Percentiles rank a stretch among this genome's conserved stretches.
These are phyloP conservation scores for Thermomucor indicae-seudaticae DNA, from an alignment of 371 early-diverging fungal genomes.

Conservation along the genomic window DNA sequence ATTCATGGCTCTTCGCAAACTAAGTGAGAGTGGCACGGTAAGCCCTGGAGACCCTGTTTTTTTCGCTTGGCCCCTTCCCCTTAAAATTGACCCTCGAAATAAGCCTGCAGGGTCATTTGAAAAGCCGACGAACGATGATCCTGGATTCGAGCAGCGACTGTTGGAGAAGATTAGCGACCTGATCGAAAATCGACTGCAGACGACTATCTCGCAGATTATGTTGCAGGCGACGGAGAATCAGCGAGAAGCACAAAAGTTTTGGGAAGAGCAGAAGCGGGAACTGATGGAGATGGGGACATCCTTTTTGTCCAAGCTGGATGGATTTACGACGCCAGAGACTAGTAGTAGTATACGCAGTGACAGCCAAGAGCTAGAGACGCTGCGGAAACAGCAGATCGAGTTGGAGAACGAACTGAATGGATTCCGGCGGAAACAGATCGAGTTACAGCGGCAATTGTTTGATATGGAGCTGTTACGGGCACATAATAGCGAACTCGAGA, in stretches of 20 bases:
- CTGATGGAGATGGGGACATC: conserved; percentile 22
- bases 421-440: conserved; percentile 13
- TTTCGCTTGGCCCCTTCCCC: background rate
- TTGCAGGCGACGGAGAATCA: conserved; percentile 32
- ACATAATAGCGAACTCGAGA: conserved; percentile 12
- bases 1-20: conserved; percentile 40
- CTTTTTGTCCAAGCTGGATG: conserved; percentile 16
- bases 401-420: conserved; percentile 17
- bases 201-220: conserved; percentile 26
- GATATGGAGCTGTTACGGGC: conserved; percentile 19
- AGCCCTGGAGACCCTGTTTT: too few relatives aligned
- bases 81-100: background rate
- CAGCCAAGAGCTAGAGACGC: conserved; percentile 14
- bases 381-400: conserved; percentile 15
- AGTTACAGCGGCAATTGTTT: conserved; percentile 16
- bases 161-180: conserved; percentile 19
- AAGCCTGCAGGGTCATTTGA: background rate
- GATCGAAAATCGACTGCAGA: conserved; percentile 16
- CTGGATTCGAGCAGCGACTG: conserved; percentile 11
- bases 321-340: background rate
- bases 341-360: conserved; percentile 7
- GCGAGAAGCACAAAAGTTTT: conserved; percentile 21
- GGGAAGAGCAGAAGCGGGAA: conserved; percentile 39
- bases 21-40: conserved; percentile 23
- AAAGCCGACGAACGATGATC: background rate